These are phyloP conservation scores for Ceriops tagal DNA, from an alignment of 345 rosid genomes.

Conservation along the genomic window DNA sequence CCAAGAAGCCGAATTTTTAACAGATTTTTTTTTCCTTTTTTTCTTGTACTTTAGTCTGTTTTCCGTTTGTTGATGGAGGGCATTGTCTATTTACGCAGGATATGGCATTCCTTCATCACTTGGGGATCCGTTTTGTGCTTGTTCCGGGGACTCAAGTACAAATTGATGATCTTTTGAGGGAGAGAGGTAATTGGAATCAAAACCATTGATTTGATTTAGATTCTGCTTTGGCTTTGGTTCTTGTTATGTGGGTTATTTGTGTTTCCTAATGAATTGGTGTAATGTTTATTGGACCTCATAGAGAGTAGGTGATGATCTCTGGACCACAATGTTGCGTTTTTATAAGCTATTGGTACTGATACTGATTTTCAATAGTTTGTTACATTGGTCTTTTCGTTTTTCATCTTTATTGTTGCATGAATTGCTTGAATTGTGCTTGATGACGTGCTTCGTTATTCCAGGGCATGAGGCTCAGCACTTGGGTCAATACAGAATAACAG, in stretches of 20 bases:
- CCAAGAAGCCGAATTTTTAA: neutral
- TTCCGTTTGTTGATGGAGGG: neutral
- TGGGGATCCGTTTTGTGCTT: conserved; percentile 76
- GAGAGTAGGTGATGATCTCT: too few relatives aligned
- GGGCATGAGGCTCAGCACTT: conserved; percentile 63
- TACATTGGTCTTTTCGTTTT: neutral
- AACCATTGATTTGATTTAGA: neutral
- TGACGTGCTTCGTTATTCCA: conserved; percentile 23
- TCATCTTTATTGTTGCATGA: neutral
- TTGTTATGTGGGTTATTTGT: neutral
- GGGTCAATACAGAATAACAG: conserved; percentile 85
- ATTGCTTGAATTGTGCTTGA: conserved; percentile 1
- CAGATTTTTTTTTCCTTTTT: neutral
- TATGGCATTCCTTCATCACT: conserved; percentile 84
- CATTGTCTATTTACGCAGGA: conserved; percentile 47
- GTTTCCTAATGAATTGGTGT: neutral
- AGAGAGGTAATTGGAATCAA: conserved; percentile 52
- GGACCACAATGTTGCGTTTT: too few relatives aligned
- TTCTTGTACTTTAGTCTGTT: neutral
- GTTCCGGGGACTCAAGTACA: conserved; percentile 90
- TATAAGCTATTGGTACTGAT: too few relatives aligned
- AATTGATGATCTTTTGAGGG: conserved; percentile 72
- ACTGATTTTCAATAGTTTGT: too few relatives aligned
- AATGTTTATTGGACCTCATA: too few relatives aligned
- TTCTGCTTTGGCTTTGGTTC: neutral